These are phyloP conservation scores for Exophiala viscosa DNA, from an alignment of 2,329 filamentous ascomycete genomes.

Conservation along the genomic window DNA sequence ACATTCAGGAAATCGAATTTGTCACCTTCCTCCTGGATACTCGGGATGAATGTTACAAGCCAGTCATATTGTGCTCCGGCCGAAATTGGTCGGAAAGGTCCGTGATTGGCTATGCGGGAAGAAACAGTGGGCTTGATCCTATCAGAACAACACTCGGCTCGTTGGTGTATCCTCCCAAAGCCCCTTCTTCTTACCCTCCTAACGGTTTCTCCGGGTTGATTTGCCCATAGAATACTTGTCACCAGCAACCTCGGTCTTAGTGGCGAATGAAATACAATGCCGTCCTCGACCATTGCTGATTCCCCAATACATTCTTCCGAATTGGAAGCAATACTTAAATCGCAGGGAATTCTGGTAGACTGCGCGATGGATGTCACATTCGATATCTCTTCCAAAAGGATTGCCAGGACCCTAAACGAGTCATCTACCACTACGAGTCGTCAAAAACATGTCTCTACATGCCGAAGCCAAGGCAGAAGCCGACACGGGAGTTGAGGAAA, in stretches of 20 bases:
- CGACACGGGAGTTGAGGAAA: not conserved
- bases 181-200: not conserved
- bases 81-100: not conserved
- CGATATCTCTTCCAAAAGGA: not conserved
- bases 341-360: not conserved
- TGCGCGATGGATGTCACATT: not conserved
- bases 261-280: not conserved
- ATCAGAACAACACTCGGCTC: not conserved
- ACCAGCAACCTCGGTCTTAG: not conserved
- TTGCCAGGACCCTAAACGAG: not conserved
- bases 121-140: not conserved
- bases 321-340: not conserved
- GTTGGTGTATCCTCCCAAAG: not conserved
- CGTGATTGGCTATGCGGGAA: not conserved
- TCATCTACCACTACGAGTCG: not conserved
- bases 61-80: not conserved
- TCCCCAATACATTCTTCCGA: not conserved
- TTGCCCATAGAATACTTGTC: not conserved
- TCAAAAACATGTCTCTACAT: not conserved
- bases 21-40: not conserved
- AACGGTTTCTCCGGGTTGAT: too few relatives aligned
- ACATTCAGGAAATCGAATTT: not conserved
- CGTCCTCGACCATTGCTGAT: not conserved
- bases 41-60: not conserved
- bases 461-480: not conserved